Conservation (phyloP, 2,329 filamentous ascomycete genomes). For the Cercospora beticola region DNA sequence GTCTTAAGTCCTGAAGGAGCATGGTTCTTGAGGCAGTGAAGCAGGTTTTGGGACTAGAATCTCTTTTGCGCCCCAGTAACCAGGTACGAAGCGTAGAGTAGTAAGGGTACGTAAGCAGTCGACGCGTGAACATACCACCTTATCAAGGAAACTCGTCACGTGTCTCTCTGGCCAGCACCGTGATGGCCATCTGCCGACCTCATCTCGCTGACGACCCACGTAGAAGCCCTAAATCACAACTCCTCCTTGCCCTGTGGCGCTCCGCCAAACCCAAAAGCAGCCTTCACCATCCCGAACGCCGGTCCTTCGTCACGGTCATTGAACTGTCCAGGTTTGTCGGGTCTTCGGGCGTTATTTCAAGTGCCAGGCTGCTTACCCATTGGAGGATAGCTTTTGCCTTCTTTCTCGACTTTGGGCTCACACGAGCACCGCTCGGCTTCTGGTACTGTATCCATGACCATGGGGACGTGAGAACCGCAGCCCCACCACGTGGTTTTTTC, state of each 20-base stretch:
- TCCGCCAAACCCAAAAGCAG: conserved; percentile 31
- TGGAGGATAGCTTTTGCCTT: conserved; percentile 64
- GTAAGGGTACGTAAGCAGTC: background rate
- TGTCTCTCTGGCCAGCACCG: background rate
- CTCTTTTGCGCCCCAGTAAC: background rate
- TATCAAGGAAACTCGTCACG: background rate
- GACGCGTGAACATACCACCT: background rate
- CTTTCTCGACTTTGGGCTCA: conserved; percentile 60
- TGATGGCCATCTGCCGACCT: background rate
- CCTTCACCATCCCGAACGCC: conserved; percentile 35
- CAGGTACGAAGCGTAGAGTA: background rate
- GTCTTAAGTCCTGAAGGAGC: background rate
- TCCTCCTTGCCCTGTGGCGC: conserved; percentile 27
- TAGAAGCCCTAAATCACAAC: conserved; percentile 17
- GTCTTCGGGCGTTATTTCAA: background rate
- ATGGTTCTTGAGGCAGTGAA: background rate
- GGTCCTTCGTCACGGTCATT: conserved; percentile 27
- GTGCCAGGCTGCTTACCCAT: conserved; percentile 47
- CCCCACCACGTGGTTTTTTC: conserved; percentile 38
- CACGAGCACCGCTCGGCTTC: conserved; percentile 64
- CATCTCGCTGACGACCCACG: background rate
- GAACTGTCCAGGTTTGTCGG: background rate
- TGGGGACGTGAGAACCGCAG: conserved; percentile 34
- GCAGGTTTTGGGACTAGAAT: background rate
- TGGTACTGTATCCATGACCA: conserved; percentile 60